Percentiles rank a stretch among this genome's conserved stretches.
Evolutionary conservation across 2,329 filamentous ascomycete genomes (phyloP).

Genomic region (Xylariaceae sp.): DNA sequence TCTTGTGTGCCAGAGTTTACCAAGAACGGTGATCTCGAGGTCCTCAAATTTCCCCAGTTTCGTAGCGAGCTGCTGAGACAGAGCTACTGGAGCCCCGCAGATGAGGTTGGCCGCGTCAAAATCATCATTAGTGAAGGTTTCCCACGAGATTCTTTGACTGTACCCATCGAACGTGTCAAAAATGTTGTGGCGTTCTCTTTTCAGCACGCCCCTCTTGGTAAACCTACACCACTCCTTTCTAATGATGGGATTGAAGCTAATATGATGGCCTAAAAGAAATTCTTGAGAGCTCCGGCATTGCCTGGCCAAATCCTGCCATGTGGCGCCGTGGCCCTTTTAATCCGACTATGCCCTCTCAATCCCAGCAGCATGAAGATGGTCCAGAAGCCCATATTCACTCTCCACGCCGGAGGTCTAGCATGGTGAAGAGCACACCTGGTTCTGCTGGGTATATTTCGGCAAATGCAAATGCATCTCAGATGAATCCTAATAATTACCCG

Average conservation of each 20-base stretch:
- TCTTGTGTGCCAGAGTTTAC: slow-evolving; percentile 41
- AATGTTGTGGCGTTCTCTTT: slow-evolving; percentile 78
- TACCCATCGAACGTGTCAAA: slow-evolving; percentile 62
- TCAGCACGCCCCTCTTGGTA: slow-evolving; percentile 76
- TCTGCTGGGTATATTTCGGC: slow-evolving; percentile 20
- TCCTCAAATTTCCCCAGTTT: slow-evolving; percentile 70
- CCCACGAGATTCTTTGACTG: slow-evolving; percentile 46
- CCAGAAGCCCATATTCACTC: slow-evolving; percentile 61
- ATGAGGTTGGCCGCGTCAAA: slow-evolving; percentile 70
- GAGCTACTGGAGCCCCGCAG: slow-evolving; percentile 66
- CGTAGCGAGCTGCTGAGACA: slow-evolving; percentile 65
- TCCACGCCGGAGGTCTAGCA: slow-evolving; percentile 42
- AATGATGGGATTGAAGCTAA: not conserved
- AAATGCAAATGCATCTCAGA: slow-evolving; percentile 21
- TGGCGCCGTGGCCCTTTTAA: slow-evolving; percentile 51
- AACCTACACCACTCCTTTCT: slow-evolving; percentile 10
- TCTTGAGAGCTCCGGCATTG: slow-evolving; percentile 68
- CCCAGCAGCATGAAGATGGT: slow-evolving; percentile 42
- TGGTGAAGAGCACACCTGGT: slow-evolving; percentile 17
- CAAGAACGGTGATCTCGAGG: slow-evolving; percentile 54
- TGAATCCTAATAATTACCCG: slow-evolving; percentile 22
- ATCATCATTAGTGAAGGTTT: slow-evolving; percentile 72
- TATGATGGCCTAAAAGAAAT: slow-evolving; percentile 50
- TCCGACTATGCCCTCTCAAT: slow-evolving; percentile 40
- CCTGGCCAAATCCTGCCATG: slow-evolving; percentile 74